phyloP scores from a whole-genome alignment of 78 protist species.

The Chrysochromulina parva region DNA sequence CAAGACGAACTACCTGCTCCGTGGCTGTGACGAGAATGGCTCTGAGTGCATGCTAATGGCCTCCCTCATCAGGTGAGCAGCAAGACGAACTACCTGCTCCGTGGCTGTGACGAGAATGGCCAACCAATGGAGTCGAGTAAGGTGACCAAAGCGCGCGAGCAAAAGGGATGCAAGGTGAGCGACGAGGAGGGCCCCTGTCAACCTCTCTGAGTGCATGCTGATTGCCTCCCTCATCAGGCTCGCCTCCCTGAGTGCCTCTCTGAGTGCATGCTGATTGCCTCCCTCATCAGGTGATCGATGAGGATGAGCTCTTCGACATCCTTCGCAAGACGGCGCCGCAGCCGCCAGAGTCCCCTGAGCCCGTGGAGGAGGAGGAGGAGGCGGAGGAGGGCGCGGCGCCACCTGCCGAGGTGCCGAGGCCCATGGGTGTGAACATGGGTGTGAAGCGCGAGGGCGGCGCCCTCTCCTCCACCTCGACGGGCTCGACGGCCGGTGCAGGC shows the following conservation, averaged over 20 bases:
- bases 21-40: too few relatives aligned
- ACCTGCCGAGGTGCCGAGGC: background rate
- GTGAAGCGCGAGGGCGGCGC: background rate
- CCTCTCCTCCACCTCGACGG: background rate
- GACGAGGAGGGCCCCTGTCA: too few relatives aligned
- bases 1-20: too few relatives aligned
- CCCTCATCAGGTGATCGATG: conserved; percentile 35
- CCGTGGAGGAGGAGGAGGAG: background rate
- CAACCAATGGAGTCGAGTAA: background rate
- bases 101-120: background rate
- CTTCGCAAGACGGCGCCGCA: conserved; percentile 1
- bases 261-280: too few relatives aligned
- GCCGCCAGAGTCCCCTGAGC: background rate
- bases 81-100: background rate
- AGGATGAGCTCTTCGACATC: conserved; percentile 67
- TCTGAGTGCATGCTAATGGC: too few relatives aligned
- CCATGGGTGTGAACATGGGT: background rate
- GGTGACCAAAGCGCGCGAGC: conserved; percentile 19
- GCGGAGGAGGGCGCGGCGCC: background rate
- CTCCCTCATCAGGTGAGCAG: too few relatives aligned
- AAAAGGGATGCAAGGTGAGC: background rate
- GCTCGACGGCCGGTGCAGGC: background rate
- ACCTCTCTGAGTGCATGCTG: too few relatives aligned
- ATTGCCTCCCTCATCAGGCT: too few relatives aligned
- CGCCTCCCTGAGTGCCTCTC: too few relatives aligned